Conservation (phyloP, 2,329 filamentous ascomycete species). For the Sordariomycetes sp. region DNA sequence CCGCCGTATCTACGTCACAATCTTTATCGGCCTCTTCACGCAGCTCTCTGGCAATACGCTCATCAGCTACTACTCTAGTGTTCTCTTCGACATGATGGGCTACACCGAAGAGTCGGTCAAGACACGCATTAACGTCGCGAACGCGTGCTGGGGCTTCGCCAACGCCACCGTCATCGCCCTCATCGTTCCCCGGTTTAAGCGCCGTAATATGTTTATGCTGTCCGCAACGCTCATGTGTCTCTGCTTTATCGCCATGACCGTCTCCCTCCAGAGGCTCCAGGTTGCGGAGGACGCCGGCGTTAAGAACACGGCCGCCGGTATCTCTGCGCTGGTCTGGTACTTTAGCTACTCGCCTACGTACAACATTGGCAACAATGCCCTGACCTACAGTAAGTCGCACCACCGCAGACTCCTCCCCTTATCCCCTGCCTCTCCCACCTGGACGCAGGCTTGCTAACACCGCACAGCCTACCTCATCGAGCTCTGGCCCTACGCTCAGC, state of each 20-base stretch:
- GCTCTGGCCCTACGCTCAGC: slow-evolving; percentile 42
- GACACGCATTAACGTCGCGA: slow-evolving; percentile 30
- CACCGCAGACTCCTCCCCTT: not conserved
- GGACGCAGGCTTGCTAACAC: not conserved
- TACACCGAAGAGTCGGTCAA: slow-evolving; percentile 25
- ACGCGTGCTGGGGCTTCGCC: slow-evolving; percentile 28
- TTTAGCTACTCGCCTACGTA: slow-evolving; percentile 47
- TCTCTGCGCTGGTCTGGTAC: slow-evolving; percentile 40
- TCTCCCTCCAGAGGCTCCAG: slow-evolving; percentile 25
- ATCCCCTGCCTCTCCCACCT: not conserved
- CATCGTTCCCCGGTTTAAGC: slow-evolving; percentile 28
- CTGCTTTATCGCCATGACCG: slow-evolving; percentile 41
- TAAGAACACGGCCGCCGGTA: slow-evolving; percentile 16
- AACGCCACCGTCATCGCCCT: slow-evolving; percentile 26
- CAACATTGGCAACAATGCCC: slow-evolving; percentile 53
- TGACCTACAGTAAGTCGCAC: slow-evolving; percentile 42
- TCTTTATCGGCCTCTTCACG: slow-evolving; percentile 36
- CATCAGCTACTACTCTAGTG: slow-evolving; percentile 33
- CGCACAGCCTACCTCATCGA: slow-evolving; percentile 37
- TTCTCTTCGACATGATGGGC: slow-evolving; percentile 30
- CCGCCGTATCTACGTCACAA: slow-evolving; percentile 31
- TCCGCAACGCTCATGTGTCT: slow-evolving; percentile 33
- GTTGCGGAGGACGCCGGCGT: slow-evolving; percentile 14
- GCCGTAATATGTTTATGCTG: slow-evolving; percentile 36
- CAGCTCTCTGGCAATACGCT: slow-evolving; percentile 39